phyloP scores from a whole-genome alignment of 495 filamentous ascomycete genomes.

The Usnea hakonensis region DNA sequence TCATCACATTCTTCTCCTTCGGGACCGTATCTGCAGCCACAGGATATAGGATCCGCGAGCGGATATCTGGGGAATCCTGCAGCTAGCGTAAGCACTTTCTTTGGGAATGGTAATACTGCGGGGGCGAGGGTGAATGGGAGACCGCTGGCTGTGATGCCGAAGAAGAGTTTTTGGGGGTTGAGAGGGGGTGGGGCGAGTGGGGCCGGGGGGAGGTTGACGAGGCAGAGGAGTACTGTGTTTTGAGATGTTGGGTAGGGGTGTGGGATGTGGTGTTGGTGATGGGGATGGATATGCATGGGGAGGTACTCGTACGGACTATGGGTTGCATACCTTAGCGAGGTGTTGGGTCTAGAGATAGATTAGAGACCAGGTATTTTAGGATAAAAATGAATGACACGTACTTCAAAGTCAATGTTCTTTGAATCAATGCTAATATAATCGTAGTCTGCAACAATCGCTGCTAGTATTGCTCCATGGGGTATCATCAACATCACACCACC shows the following conservation, averaged over 20 bases:
- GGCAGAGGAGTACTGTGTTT: slow-evolving; percentile 50
- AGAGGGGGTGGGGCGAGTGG: slow-evolving; percentile 27
- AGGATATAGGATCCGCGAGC: slow-evolving; percentile 12
- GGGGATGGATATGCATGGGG: slow-evolving; percentile 1
- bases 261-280: neutral
- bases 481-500: neutral
- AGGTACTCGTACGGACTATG: neutral
- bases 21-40: slow-evolving; percentile 28
- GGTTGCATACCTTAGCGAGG: neutral
- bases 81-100: slow-evolving; percentile 15
- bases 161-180: slow-evolving; percentile 45
- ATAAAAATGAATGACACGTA: neutral
- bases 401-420: too few relatives aligned
- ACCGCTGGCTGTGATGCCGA: slow-evolving; percentile 28
- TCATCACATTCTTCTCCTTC: neutral
- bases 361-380: too few relatives aligned
- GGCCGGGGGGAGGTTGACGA: slow-evolving; percentile 33
- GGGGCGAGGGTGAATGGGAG: slow-evolving; percentile 19
- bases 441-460: neutral
- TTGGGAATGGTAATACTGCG: slow-evolving; percentile 15
- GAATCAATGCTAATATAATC: neutral
- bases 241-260: slow-evolving; percentile 22
- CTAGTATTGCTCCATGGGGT: neutral
- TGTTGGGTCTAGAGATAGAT: neutral
- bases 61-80: slow-evolving; percentile 21